These are phyloP conservation scores for Boletus semigastroideus DNA, from an alignment of 1,284 basidiomycete species.

Conservation along the genomic window DNA sequence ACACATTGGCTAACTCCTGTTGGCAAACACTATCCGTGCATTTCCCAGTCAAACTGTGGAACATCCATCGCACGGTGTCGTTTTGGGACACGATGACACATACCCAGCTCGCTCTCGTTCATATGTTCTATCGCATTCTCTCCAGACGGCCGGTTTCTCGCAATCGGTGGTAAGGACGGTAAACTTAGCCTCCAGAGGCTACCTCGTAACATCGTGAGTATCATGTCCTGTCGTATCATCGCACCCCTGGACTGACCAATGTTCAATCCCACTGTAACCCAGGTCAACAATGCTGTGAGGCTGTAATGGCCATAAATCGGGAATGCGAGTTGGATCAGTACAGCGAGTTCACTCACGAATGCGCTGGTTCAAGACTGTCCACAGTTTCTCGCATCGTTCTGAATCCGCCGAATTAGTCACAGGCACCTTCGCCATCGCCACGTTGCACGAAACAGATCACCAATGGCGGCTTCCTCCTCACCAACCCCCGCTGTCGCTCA, in stretches of 20 bases:
- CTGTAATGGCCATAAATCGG: conserved; percentile 76
- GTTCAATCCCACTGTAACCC: no score
- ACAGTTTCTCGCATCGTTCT: no score
- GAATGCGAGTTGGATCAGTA: conserved; percentile 70
- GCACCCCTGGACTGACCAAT: no score
- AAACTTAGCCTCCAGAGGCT: background rate
- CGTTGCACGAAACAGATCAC: no score
- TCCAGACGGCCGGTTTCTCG: background rate
- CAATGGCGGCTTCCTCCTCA: no score
- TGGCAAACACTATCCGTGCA: background rate
- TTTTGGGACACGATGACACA: background rate
- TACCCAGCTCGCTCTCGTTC: background rate
- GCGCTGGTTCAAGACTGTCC: no score
- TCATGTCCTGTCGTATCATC: background rate
- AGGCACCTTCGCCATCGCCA: no score
- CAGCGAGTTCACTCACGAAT: no score
- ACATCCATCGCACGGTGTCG: background rate
- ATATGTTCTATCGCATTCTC: background rate
- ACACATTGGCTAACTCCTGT: background rate
- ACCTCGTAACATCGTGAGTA: background rate
- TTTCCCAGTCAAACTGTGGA: background rate
- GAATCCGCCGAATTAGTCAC: no score
- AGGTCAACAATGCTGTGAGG: conserved; percentile 38
- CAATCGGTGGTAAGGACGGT: background rate
- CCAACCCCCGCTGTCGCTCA: no score